Conservation (phyloP, 75 land plant species). For the Larix kaempferi region DNA sequence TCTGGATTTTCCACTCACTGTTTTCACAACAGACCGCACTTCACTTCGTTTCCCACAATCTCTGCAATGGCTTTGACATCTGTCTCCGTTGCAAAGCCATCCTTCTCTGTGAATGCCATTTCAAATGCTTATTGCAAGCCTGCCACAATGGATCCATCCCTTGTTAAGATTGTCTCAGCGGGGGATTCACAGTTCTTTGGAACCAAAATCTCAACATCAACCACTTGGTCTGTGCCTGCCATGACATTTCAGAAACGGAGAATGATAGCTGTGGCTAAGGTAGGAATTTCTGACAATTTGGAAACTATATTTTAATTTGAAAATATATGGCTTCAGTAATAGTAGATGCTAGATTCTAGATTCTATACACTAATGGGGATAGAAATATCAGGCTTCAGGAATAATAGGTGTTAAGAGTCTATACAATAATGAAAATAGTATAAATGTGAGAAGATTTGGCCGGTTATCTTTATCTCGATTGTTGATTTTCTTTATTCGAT, state of each 20-base stretch:
- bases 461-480: too few species aligned
- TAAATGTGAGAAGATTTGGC: too few species aligned
- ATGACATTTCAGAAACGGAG: neutral
- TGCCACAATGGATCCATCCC: too few species aligned
- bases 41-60: neutral
- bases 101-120: neutral
- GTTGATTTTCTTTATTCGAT: too few species aligned
- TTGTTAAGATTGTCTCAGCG: neutral
- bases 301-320: too few species aligned
- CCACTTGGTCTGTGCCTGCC: neutral
- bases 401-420: too few species aligned
- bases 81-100: neutral
- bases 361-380: too few species aligned
- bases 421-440: too few species aligned
- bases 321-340: too few species aligned
- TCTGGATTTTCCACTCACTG: too few species aligned
- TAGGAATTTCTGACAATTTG: neutral
- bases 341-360: too few species aligned
- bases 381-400: too few species aligned
- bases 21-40: neutral
- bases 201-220: neutral
- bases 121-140: neutral
- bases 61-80: neutral
- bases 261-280: slow-evolving; percentile 5
- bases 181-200: neutral